Evolutionary conservation across 306 rosid genomes (phyloP).

Genomic region (Begonia loranthoides): DNA sequence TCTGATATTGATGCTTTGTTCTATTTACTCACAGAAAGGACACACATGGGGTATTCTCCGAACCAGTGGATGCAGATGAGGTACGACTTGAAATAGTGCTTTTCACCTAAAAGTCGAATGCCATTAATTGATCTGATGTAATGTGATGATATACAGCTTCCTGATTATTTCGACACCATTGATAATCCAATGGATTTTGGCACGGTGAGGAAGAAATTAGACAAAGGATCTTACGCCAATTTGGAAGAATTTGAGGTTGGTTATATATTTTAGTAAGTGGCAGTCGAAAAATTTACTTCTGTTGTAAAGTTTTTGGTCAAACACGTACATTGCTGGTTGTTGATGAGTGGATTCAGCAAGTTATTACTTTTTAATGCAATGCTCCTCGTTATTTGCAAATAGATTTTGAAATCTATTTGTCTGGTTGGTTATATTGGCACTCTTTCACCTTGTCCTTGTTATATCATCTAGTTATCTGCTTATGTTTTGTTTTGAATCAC

Average conservation of each 20-base stretch:
- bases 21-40: constrained; percentile 64
- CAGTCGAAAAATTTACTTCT: too few relatives aligned
- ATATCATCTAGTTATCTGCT: too few relatives aligned
- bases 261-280: constrained; percentile 3
- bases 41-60: constrained; percentile 81
- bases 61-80: constrained; percentile 94
- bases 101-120: neutral
- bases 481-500: too few relatives aligned
- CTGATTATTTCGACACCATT: constrained; percentile 76
- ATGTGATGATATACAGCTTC: constrained; percentile 41
- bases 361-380: too few relatives aligned
- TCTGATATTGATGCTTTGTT: constrained; percentile 19
- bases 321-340: too few relatives aligned
- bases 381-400: too few relatives aligned
- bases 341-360: too few relatives aligned
- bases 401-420: too few relatives aligned
- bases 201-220: constrained; percentile 63
- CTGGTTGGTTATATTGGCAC: too few relatives aligned
- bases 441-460: too few relatives aligned
- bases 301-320: too few relatives aligned
- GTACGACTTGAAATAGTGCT: constrained; percentile 19
- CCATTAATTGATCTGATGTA: constrained; percentile 12
- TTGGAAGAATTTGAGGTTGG: constrained; percentile 84
- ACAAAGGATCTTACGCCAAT: constrained; percentile 43
- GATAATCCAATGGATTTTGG: constrained; percentile 83